A percentile compares a stretch with the other conserved stretches of the same genome.
Conservation (phyloP, 164 flowering plant genomes). For the Liquidambar formosana region DNA sequence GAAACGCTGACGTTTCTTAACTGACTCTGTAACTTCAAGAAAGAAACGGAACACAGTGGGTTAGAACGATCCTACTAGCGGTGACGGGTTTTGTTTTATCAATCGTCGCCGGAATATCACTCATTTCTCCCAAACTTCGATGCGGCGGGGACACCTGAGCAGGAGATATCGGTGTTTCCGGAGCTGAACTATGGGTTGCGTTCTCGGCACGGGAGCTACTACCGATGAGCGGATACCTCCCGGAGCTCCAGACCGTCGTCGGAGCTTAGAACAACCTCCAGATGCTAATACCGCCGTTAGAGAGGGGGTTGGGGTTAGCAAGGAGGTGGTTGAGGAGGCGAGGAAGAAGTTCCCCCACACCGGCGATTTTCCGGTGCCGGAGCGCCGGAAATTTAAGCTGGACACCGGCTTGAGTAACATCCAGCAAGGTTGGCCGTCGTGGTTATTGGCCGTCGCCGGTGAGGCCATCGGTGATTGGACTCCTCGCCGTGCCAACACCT, state of each 20-base stretch:
- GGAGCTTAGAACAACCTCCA: conserved; percentile 12
- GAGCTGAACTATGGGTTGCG: conserved; percentile 55
- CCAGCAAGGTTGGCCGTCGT: conserved; percentile 75
- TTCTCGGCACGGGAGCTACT: conserved; percentile 34
- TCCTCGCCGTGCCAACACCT: conserved; percentile 78
- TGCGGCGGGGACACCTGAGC: background rate
- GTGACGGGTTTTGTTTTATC: background rate
- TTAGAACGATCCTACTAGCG: background rate
- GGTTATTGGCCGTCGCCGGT: conserved; percentile 75
- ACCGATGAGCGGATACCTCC: conserved; percentile 12
- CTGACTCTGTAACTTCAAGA: no score
- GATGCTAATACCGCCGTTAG: conserved; percentile 4
- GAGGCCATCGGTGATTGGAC: conserved; percentile 73
- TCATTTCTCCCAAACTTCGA: background rate
- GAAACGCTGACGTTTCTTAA: no score
- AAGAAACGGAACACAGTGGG: no score
- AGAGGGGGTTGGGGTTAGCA: conserved; percentile 19
- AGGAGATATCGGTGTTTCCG: background rate
- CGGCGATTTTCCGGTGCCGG: conserved; percentile 25
- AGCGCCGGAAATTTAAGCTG: conserved; percentile 20
- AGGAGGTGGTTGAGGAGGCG: conserved; percentile 18
- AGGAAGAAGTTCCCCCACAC: conserved; percentile 12
- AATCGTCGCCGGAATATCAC: background rate
- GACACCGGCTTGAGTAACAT: conserved; percentile 19
- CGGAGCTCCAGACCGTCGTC: conserved; percentile 13